Base-by-base conservation (phyloP, 805 yeast genomes). In the Wickerhamomyces bisporus region DNA sequence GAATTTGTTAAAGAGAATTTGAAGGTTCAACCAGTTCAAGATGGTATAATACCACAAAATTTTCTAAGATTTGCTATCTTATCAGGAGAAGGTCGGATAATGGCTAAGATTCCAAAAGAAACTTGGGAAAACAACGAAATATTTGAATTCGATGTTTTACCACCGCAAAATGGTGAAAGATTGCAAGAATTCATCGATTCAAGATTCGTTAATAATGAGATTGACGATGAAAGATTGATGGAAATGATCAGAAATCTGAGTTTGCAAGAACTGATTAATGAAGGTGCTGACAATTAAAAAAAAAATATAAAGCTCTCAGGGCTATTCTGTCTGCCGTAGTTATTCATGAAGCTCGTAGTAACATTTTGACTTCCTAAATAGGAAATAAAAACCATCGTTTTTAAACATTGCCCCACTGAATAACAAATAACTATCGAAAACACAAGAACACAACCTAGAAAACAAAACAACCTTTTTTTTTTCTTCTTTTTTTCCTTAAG, bases 111-210 rank as follows among this genome's bases (percentile, higher is more conserved):
- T 18, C 94, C 94, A 1, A 51, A 67, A 19, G 48, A 59, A 3
- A 67, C 81, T 18, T 84, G 87, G 84, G 70, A 71, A 2, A 55
- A 71, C 19, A 68, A 79, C 38, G 81, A 81, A 39, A 68, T 79
- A 13, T 77, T 65, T 51, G 94, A 84, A 47, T 84, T 73, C 52
- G 94, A 84, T 57, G 72, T 81, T 3, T 55, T 84, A 17, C 89
- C 94, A 2, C 93, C 94, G 2, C 50, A 49, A 15, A 53, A 64
- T 17, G 48, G 62, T 12, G 70, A 66, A 44, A 49, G 47, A 1
- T 51, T 65, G 5, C 57, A 55, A 18, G 59, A 55, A 37, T 61
- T 58, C 34, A 53, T 65, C 15, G 61, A 62, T 38, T 57, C 55
- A 11, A 50, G 48, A 26, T 61, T 53, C 30, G 35, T 64, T 19